Conservation (phyloP, 345 rosid species). For the Moringa oleifera region DNA sequence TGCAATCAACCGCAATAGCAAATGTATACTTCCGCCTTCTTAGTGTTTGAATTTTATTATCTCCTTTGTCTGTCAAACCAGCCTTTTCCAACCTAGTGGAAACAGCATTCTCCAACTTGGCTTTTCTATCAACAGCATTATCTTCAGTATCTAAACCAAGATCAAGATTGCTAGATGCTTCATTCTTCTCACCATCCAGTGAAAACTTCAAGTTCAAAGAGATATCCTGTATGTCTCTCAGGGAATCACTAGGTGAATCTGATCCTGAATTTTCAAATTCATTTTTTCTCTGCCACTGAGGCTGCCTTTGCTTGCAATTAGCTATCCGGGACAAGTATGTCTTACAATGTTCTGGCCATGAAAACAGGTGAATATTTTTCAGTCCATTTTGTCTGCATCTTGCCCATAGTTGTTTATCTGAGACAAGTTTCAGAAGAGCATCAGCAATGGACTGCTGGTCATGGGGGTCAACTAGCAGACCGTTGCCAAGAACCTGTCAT, state of each 20-base stretch:
- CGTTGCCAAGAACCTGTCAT: slow-evolving; percentile 69
- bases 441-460: slow-evolving; percentile 61
- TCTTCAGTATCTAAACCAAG: slow-evolving; percentile 42
- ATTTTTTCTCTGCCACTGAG: slow-evolving; percentile 57
- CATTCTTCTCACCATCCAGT: slow-evolving; percentile 60
- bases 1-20: slow-evolving; percentile 58
- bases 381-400: slow-evolving; percentile 71
- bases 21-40: slow-evolving; percentile 48
- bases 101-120: slow-evolving; percentile 39
- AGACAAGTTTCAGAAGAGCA: slow-evolving; percentile 69
- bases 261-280: slow-evolving; percentile 37
- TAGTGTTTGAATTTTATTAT: slow-evolving; percentile 38
- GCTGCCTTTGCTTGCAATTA: slow-evolving; percentile 65
- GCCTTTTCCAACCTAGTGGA: slow-evolving; percentile 29
- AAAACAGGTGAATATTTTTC: slow-evolving; percentile 56
- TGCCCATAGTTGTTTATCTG: slow-evolving; percentile 71
- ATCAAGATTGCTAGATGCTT: slow-evolving; percentile 27
- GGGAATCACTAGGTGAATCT: slow-evolving; percentile 64
- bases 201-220: slow-evolving; percentile 62
- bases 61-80: slow-evolving; percentile 29
- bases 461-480: slow-evolving; percentile 76
- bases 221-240: slow-evolving; percentile 58
- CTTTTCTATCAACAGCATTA: slow-evolving; percentile 29
- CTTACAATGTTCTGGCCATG: slow-evolving; percentile 82
- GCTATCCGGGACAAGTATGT: slow-evolving; percentile 56